Evolutionary conservation across 208 protist species (phyloP), one percentile per base, ranked within the genome.

Genomic region (Angomonas ambiguus): DNA sequence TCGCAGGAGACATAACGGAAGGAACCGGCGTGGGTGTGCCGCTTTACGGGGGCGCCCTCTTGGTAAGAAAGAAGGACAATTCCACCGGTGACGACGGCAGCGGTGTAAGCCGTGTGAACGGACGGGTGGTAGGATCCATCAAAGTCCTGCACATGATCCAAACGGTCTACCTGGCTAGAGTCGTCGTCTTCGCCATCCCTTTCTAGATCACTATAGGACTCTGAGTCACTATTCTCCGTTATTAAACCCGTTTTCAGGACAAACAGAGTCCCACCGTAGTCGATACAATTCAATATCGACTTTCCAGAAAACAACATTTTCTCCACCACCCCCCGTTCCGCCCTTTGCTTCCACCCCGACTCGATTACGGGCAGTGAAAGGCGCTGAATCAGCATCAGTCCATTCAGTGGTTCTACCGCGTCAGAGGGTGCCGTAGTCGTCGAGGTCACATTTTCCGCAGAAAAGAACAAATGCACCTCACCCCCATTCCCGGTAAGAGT

Each of bases 221-320:
- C 11, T n/a, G 24, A 24, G n/a, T 31, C 51, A 24, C 51, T 31
- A 4, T 31, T 27, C 4, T 31, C 6, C 6, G 24, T 8, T n/a
- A 62, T 2, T 11, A 62, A n/a, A 32, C 56, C 56, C 11, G 65
- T 56, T 8, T 28, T 3, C 2, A 70, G 2, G 25, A 58, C 56
- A 16, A 62, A 13, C 8, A 64, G 56, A 10, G 49, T 31, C 0
- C 65, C 65, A n/a, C 32, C 6, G 38, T 59, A 31, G 24, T 53
- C 31, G 32, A 70, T 34, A 0, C 60, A 18, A 5, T 20, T 59
- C 16, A 70, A 2, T 18, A 59, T 22, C 6, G 28, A 18, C n/a
- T 51, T 51, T 57, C 65, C 55, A 5, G 57, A 56, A 42, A 59
- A 70, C 2, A 62, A 6, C 16, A 70, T 25, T 30, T 70, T 70